A percentile compares a stretch with the other conserved stretches of the same genome.
These are phyloP conservation scores for Gorgonomyces haynaldii DNA, from an alignment of 192 early-diverging fungal genomes.

Conservation along the genomic window DNA sequence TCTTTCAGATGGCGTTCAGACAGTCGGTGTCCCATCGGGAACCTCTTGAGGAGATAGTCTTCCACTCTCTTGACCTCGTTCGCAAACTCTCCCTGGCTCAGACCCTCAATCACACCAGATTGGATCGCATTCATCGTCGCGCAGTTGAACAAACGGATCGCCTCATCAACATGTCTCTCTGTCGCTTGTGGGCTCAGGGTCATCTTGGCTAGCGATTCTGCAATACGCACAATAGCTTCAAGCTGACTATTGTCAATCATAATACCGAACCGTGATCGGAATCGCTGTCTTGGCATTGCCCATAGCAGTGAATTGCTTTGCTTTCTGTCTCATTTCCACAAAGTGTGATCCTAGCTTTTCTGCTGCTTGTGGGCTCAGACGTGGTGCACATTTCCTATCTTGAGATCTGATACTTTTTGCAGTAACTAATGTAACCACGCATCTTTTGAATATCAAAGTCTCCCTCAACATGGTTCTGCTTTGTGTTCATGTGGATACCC, in stretches of 20 bases:
- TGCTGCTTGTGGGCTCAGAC: slow-evolving; percentile 75
- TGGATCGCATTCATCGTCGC: slow-evolving; percentile 97
- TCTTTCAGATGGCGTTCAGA: slow-evolving; percentile 48
- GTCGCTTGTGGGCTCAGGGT: slow-evolving; percentile 70
- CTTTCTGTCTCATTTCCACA: slow-evolving; percentile 78
- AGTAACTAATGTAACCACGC: slow-evolving; percentile 92
- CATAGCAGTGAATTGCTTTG: slow-evolving; percentile 64
- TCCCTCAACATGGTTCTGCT: slow-evolving; percentile 47
- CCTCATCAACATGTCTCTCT: slow-evolving; percentile 91
- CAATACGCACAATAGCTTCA: slow-evolving; percentile 96
- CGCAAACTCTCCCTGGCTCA: slow-evolving; percentile 61
- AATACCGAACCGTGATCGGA: slow-evolving; percentile 85
- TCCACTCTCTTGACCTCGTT: slow-evolving; percentile 71
- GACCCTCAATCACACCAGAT: slow-evolving; percentile 74
- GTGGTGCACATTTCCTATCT: slow-evolving; percentile 82
- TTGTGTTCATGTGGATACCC: slow-evolving; percentile 71
- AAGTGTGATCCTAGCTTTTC: slow-evolving; percentile 89
- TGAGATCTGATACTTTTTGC: slow-evolving; percentile 56
- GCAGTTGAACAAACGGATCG: slow-evolving; percentile 91
- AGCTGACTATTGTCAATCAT: slow-evolving; percentile 57
- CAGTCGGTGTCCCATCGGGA: slow-evolving; percentile 72
- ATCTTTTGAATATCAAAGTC: slow-evolving; percentile 91
- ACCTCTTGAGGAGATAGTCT: slow-evolving; percentile 67
- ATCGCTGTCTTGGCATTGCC: slow-evolving; percentile 45
- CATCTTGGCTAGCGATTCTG: slow-evolving; percentile 96